Evolutionary conservation across 2,329 filamentous ascomycete genomes (phyloP), one percentile per base, ranked within the genome.

Genomic region (Ascochyta fabae): DNA sequence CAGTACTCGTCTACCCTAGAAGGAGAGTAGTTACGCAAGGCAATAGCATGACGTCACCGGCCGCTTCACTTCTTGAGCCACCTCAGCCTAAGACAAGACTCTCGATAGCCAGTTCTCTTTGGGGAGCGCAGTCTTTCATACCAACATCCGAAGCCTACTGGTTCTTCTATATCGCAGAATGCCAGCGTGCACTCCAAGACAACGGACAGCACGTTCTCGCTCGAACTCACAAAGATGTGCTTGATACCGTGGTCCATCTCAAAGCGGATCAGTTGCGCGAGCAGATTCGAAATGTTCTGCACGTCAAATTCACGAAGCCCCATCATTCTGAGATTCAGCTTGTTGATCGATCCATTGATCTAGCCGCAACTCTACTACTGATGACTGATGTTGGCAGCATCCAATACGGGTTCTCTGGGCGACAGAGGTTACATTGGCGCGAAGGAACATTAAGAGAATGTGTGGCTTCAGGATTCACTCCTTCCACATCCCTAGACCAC

Each of bases 221-320:
- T 3, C 54, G 62, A 15, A 65, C 56, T 4, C 64, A 67, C 29
- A 53, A 59, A 34, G 57, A 69, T 36, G 47, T 69, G 8, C 26
- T 62, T 19, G 65, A 67, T 9, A 53, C 64, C 13, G 56, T 55
- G 3, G 7, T 12, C 6, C 36, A 47, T 13, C 23, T 69, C 1
- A 46, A 61, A 40, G 19, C 46, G 3, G 23, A 47, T 16, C 10
- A 35, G 5, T 19, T 34, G n/a, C 53, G 60, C 6, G 42, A 55
- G 5, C 22, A 48, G 7, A 60, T 63, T 15, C 44, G 31, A 43
- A 9, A 50, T 16, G 12, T 15, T 0, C 35, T 64, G 13, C 44
- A 44, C 2, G 10, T 7, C 7, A 61, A 53, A 44, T 52, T 61
- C 3, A 48, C 54, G 7, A 59, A 47, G 15, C 7, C 27, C 7